These are phyloP conservation scores for Epichloe glyceriae DNA, from an alignment of 2,329 filamentous ascomycete genomes.

Conservation along the genomic window DNA sequence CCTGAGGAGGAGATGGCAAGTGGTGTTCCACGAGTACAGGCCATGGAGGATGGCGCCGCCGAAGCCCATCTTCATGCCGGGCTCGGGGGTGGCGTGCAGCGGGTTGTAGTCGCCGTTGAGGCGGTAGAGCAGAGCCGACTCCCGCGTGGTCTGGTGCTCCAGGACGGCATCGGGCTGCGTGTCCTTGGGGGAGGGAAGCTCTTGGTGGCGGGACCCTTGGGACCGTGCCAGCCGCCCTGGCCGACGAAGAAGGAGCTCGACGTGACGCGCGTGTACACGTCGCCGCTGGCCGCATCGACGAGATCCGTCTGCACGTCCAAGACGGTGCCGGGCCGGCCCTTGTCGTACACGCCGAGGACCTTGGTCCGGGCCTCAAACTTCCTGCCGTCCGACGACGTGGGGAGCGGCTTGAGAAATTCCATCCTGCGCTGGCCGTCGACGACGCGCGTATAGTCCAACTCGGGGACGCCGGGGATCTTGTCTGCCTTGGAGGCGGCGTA, in stretches of 20 bases:
- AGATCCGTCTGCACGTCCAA: constrained; percentile 68
- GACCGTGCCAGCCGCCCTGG: constrained; percentile 74
- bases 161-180: constrained; percentile 62
- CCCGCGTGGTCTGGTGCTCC: constrained; percentile 54
- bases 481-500: constrained; percentile 54
- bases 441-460: constrained; percentile 59
- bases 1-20: constrained; percentile 60
- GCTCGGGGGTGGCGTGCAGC: constrained; percentile 75
- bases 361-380: constrained; percentile 66
- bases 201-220: constrained; percentile 70
- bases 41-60: constrained; percentile 83
- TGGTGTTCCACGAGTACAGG: constrained; percentile 74
- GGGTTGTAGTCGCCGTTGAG: constrained; percentile 94
- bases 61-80: constrained; percentile 81
- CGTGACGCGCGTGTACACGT: constrained; percentile 57
- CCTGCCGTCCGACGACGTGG: constrained; percentile 54
- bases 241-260: constrained; percentile 68
- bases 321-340: constrained; percentile 71
- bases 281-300: constrained; percentile 54
- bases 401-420: constrained; percentile 63
- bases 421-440: constrained; percentile 78
- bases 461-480: constrained; percentile 63
- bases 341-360: constrained; percentile 79
- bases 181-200: constrained; percentile 67
- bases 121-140: constrained; percentile 67